phyloP scores from a whole-genome alignment of 2,329 filamentous ascomycete genomes.

The Dactylella cylindrospora region DNA sequence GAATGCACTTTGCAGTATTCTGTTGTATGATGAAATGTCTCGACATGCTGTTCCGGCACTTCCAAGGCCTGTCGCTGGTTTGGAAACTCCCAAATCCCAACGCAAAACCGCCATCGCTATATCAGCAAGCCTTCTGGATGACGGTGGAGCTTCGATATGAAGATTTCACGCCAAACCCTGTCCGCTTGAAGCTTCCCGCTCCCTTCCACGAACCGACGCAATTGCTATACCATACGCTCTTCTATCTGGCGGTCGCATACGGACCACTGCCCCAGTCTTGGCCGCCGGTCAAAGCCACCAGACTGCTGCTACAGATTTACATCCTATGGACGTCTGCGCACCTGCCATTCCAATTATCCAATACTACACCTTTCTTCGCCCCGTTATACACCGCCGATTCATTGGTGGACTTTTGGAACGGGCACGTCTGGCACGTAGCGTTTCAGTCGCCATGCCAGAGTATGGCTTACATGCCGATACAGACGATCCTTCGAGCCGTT shows the following conservation, averaged over 20 bases:
- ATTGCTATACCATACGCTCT: conserved; percentile 31
- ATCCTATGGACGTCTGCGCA: conserved; percentile 32
- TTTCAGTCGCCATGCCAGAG: conserved; percentile 41
- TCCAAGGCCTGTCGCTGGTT: conserved; percentile 20
- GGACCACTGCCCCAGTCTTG: conserved; percentile 21
- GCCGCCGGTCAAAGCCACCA: conserved; percentile 20
- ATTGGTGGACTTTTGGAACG: conserved; percentile 41
- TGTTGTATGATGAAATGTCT: conserved; percentile 31
- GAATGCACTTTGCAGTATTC: conserved; percentile 7
- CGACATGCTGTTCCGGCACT: conserved; percentile 30
- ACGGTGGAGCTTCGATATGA: conserved; percentile 37
- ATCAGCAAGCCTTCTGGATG: conserved; percentile 38
- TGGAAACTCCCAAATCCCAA: conserved; percentile 24
- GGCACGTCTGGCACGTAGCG: conserved; percentile 40
- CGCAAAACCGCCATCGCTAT: conserved; percentile 19
- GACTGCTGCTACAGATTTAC: conserved; percentile 31
- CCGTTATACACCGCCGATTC: conserved; percentile 39
- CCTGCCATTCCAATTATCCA: conserved; percentile 22
- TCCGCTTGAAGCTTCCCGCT: conserved; percentile 22
- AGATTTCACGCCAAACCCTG: conserved; percentile 34
- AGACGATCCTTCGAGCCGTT: conserved; percentile 15
- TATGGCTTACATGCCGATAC: conserved; percentile 25
- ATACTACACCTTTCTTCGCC: conserved; percentile 24
- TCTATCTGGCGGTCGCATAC: conserved; percentile 21
- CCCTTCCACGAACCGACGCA: conserved; percentile 36